Conservation (phyloP, 2,329 filamentous ascomycete species). For the Nakataea oryzae region DNA sequence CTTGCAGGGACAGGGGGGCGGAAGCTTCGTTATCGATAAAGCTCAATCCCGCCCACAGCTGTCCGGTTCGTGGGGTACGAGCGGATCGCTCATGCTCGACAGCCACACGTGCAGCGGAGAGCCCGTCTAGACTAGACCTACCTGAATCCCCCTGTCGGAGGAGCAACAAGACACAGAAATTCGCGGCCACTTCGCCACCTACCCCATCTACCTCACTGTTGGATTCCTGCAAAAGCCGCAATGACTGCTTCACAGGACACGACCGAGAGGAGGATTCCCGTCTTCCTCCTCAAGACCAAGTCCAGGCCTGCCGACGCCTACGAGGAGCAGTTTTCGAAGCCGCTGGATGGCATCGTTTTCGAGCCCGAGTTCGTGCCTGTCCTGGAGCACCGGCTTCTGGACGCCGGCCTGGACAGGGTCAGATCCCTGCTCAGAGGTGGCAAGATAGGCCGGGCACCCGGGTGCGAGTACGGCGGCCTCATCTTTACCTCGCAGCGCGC, state of each 20-base stretch:
- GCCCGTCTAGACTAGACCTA: neutral
- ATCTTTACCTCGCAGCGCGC: constrained; percentile 79
- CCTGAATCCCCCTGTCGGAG: neutral
- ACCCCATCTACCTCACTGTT: neutral
- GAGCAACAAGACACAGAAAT: neutral
- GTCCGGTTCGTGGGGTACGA: neutral
- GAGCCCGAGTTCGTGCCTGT: constrained; percentile 66
- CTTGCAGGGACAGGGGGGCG: neutral
- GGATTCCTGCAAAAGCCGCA: neutral
- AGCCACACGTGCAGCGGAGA: neutral
- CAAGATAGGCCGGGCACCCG: constrained; percentile 26
- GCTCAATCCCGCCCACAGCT: constrained; percentile 4
- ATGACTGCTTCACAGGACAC: neutral
- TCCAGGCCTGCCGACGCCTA: constrained; percentile 64
- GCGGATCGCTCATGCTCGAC: neutral
- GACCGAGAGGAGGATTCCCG: constrained; percentile 29
- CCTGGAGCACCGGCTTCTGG: constrained; percentile 58
- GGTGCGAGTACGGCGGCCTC: constrained; percentile 56
- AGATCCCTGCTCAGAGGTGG: constrained; percentile 34
- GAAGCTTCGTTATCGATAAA: constrained; percentile 21
- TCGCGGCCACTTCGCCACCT: no score
- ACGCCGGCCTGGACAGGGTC: constrained; percentile 45
- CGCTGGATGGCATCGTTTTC: constrained; percentile 34
- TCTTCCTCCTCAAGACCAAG: constrained; percentile 70
- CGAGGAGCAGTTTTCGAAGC: constrained; percentile 50